These are phyloP conservation scores for Ustilago shanxiensis DNA, from an alignment of 1,284 basidiomycete species.

Conservation along the genomic window DNA sequence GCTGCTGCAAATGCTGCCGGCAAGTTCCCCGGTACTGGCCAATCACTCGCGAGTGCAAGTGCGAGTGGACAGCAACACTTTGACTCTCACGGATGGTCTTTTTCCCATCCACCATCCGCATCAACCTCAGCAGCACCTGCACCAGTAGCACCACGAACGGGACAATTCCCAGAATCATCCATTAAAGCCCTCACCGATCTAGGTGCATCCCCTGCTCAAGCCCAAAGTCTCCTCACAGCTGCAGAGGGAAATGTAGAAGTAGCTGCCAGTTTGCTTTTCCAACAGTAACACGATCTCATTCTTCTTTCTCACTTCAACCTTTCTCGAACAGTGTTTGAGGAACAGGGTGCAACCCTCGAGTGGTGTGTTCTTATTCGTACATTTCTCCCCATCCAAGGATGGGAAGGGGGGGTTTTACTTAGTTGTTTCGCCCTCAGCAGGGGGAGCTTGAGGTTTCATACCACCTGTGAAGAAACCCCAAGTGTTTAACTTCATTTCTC, in stretches of 20 bases:
- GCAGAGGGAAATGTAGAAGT: slow-evolving; percentile 87
- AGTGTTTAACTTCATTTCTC: slow-evolving; percentile 71
- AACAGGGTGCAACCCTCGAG: no score
- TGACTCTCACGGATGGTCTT: slow-evolving; percentile 55
- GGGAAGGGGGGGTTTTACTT: no score
- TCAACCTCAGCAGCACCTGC: slow-evolving; percentile 25
- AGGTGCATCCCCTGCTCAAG: slow-evolving; percentile 81
- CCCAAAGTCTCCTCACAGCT: slow-evolving; percentile 81
- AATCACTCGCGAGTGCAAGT: slow-evolving; percentile 65
- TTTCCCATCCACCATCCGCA: slow-evolving; percentile 15
- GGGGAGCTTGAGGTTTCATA: slow-evolving; percentile 15
- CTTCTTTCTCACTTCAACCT: background rate
- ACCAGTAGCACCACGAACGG: slow-evolving; percentile 37
- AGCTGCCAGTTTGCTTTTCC: slow-evolving; percentile 87
- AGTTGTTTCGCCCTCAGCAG: background rate
- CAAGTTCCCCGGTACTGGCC: slow-evolving; percentile 77
- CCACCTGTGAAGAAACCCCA: slow-evolving; percentile 58
- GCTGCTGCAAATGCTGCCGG: slow-evolving; percentile 22
- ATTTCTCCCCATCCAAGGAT: no score
- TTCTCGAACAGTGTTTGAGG: no score
- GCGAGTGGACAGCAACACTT: slow-evolving; percentile 58
- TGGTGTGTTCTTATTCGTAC: background rate
- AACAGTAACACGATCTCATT: slow-evolving; percentile 33
- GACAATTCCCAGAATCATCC: slow-evolving; percentile 61
- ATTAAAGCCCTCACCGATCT: slow-evolving; percentile 73